These are phyloP conservation scores for Drechslera avenae DNA, from an alignment of 2,329 filamentous ascomycete species.

Conservation along the genomic window DNA sequence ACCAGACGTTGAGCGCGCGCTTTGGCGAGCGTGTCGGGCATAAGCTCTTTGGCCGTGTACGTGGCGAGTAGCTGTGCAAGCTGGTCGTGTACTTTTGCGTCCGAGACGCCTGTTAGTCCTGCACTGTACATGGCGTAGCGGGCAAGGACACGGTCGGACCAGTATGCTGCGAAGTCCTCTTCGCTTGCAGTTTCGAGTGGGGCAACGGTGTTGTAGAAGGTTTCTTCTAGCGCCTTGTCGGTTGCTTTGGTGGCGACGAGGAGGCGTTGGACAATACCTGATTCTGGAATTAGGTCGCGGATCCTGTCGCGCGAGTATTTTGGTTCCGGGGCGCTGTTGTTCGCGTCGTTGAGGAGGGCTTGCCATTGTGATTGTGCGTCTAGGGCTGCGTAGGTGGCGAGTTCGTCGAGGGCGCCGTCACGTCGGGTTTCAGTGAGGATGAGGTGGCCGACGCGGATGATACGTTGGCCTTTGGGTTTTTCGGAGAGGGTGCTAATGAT, in stretches of 20 bases:
- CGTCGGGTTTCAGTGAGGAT: conserved; percentile 24
- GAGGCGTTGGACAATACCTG: conserved; percentile 14
- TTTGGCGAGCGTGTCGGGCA: conserved; percentile 41
- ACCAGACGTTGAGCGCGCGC: conserved; percentile 38
- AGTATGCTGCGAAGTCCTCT: conserved; percentile 37
- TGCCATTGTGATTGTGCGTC: conserved; percentile 35
- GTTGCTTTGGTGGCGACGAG: conserved; percentile 27
- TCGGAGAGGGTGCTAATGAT: conserved; percentile 13
- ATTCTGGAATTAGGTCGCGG: conserved; percentile 8
- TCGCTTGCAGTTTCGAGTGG: conserved; percentile 38
- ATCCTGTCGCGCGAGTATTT: conserved; percentile 32
- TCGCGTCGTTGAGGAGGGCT: conserved; percentile 19
- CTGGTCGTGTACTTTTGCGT: conserved; percentile 42
- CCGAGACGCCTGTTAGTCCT: conserved; percentile 30
- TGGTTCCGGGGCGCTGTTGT: conserved; percentile 19
- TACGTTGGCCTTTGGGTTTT: not conserved
- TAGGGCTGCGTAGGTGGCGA: conserved; percentile 22
- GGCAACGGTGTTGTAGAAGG: conserved; percentile 33
- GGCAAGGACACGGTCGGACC: conserved; percentile 38
- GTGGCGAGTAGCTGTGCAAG: conserved; percentile 39
- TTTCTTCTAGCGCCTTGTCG: conserved; percentile 28
- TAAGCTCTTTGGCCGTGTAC: conserved; percentile 41
- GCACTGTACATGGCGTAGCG: conserved; percentile 35
- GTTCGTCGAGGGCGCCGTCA: conserved; percentile 11
- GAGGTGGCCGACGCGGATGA: conserved; percentile 20